A percentile compares a stretch with the other conserved stretches of the same genome.
phyloP scores from a whole-genome alignment of 192 early-diverging fungal species.

The Coemansia nantahalensis region DNA sequence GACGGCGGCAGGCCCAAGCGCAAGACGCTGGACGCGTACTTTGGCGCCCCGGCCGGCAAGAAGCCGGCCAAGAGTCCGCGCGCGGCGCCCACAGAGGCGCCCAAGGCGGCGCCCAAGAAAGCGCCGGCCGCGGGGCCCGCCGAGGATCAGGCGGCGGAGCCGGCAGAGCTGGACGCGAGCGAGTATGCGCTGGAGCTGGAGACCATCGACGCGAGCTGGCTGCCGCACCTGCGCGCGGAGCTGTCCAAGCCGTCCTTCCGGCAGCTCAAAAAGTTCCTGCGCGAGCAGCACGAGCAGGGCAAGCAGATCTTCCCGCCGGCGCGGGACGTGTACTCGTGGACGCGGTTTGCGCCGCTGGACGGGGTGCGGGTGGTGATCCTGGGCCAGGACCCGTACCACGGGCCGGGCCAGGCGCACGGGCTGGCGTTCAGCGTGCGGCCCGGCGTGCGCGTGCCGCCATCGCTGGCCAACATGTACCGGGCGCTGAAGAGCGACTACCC shows the following conservation, averaged over 20 bases:
- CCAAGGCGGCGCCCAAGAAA: constrained; percentile 10
- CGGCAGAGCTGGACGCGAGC: not conserved
- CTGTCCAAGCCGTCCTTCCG: constrained; percentile 56
- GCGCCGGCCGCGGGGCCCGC: not conserved
- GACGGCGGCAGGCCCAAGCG: constrained; percentile 9
- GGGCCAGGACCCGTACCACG: constrained; percentile 86
- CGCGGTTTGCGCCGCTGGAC: constrained; percentile 64
- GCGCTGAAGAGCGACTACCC: constrained; percentile 71
- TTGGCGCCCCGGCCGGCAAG: not conserved
- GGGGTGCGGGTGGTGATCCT: constrained; percentile 85
- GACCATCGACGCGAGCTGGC: constrained; percentile 76
- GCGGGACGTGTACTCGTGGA: constrained; percentile 80
- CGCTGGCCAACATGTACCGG: constrained; percentile 89
- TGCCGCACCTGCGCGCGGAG: constrained; percentile 58
- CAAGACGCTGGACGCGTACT: constrained; percentile 46
- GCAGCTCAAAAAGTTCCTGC: constrained; percentile 70
- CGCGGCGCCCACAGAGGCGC: too few species aligned
- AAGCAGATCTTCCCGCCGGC: constrained; percentile 71
- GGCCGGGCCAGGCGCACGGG: constrained; percentile 80
- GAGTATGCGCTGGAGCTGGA: constrained; percentile 57
- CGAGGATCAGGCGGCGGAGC: not conserved
- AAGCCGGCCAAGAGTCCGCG: too few species aligned
- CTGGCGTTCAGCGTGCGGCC: constrained; percentile 88
- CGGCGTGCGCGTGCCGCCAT: constrained; percentile 76
- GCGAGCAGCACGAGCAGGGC: constrained; percentile 51